A percentile compares a stretch with the other conserved stretches of the same genome.
phyloP scores from a whole-genome alignment of 192 early-diverging fungal species.

The Paraglomus brasilianum region DNA sequence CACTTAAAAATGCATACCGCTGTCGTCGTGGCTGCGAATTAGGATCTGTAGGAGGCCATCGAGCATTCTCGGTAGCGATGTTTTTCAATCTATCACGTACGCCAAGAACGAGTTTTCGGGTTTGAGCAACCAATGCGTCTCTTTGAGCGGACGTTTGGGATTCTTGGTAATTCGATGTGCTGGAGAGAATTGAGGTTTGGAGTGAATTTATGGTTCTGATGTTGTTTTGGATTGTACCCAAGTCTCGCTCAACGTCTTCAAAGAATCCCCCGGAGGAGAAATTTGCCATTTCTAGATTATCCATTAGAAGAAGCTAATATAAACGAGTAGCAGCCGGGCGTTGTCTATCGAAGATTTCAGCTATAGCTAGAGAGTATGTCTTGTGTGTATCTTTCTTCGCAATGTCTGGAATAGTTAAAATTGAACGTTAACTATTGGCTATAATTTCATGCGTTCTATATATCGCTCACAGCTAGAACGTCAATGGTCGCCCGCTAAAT shows the following conservation, averaged over 20 bases:
- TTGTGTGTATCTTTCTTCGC: too few species aligned
- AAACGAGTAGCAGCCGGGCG: too few species aligned
- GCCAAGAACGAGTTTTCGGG: constrained; percentile 6
- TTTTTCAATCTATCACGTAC: constrained; percentile 14
- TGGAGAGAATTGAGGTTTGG: constrained; percentile 5
- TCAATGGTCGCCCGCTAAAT: too few species aligned
- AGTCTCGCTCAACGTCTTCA: constrained; percentile 4
- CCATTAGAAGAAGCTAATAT: too few species aligned
- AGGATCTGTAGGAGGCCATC: background rate
- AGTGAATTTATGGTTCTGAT: constrained; percentile 2
- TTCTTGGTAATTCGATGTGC: background rate
- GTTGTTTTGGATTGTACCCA: background rate
- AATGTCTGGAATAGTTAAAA: too few species aligned
- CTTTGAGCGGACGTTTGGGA: background rate
- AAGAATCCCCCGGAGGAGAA: too few species aligned
- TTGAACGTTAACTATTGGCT: too few species aligned
- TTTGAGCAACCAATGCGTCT: background rate
- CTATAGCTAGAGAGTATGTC: too few species aligned
- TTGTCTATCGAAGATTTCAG: too few species aligned
- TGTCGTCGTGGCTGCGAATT: constrained; percentile 8
- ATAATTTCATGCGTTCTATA: too few species aligned
- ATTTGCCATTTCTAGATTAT: too few species aligned
- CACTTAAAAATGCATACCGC: constrained; percentile 43
- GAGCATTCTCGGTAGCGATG: constrained; percentile 19
- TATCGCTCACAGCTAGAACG: too few species aligned